These are phyloP conservation scores for Globisporangium splendens DNA, from an alignment of 352 stramenopile species.

Conservation along the genomic window DNA sequence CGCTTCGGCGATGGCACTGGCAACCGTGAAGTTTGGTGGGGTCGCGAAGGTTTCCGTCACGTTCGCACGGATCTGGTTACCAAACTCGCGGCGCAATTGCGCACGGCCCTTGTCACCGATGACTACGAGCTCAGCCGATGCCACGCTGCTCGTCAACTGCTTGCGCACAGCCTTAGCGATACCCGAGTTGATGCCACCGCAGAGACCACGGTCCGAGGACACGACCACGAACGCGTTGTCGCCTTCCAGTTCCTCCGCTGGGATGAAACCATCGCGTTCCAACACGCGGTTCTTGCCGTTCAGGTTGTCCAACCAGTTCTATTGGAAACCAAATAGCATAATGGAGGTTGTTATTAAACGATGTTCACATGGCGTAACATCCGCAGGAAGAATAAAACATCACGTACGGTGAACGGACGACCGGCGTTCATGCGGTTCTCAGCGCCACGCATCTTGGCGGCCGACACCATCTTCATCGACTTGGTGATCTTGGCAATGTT, in stretches of 20 bases:
- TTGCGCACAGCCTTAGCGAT: constrained; percentile 90
- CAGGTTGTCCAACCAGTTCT: constrained; percentile 80
- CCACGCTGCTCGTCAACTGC: constrained; percentile 64
- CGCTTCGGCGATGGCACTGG: constrained; percentile 89
- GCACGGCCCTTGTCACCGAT: constrained; percentile 96
- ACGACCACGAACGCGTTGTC: constrained; percentile 94
- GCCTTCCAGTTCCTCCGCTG: constrained; percentile 76
- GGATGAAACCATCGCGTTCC: constrained; percentile 86
- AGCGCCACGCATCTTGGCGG: constrained; percentile 98
- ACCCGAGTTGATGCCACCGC: constrained; percentile 97
- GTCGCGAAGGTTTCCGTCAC: constrained; percentile 80
- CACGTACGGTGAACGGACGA: constrained; percentile 71
- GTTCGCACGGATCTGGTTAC: constrained; percentile 58
- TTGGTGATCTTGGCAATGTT: constrained; percentile 99
- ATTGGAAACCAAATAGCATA: not conserved
- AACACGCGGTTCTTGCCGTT: constrained; percentile 70
- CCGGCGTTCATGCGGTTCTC: constrained; percentile 87
- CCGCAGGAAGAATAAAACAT: not conserved
- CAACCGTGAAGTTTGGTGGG: constrained; percentile 91
- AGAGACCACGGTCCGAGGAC: constrained; percentile 98
- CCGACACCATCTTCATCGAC: constrained; percentile 99
- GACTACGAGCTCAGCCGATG: constrained; percentile 89
- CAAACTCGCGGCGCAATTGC: constrained; percentile 88
- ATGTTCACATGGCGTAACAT: not conserved
- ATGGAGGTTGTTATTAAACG: not conserved